phyloP scores from a whole-genome alignment of 192 early-diverging fungal genomes.

The Phlyctochytrium planicorne region DNA sequence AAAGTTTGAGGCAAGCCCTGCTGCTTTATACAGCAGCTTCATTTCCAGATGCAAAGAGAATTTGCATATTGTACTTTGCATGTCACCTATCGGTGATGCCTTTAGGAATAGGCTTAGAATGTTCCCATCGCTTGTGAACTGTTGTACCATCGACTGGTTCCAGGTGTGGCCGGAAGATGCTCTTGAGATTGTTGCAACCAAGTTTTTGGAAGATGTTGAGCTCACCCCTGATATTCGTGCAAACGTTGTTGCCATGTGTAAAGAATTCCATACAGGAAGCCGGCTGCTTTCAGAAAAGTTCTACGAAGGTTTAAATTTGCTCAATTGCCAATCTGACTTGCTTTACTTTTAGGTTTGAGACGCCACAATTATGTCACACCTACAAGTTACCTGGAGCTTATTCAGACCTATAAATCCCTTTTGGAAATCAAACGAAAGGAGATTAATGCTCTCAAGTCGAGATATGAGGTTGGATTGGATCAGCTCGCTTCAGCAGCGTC shows the following conservation, averaged over 20 bases:
- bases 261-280: slow-evolving; percentile 52
- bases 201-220: slow-evolving; percentile 60
- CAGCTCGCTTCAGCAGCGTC: slow-evolving; percentile 52
- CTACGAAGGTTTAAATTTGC: slow-evolving; percentile 44
- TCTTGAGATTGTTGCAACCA: slow-evolving; percentile 53
- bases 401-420: slow-evolving; percentile 59
- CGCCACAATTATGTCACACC: slow-evolving; percentile 62
- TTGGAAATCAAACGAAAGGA: slow-evolving; percentile 52
- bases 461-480: slow-evolving; percentile 57
- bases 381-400: slow-evolving; percentile 58
- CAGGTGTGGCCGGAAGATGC: slow-evolving; percentile 66
- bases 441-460: slow-evolving; percentile 43
- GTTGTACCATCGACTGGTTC: slow-evolving; percentile 67
- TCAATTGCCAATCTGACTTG: too few species aligned
- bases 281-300: slow-evolving; percentile 48
- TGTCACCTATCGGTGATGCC: slow-evolving; percentile 61
- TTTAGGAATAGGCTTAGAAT: slow-evolving; percentile 57
- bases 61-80: slow-evolving; percentile 59
- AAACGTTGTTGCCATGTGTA: slow-evolving; percentile 56
- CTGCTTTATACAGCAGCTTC: slow-evolving; percentile 55
- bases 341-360: too few species aligned
- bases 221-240: slow-evolving; percentile 39
- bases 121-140: slow-evolving; percentile 63
- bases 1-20: slow-evolving; percentile 52
- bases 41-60: slow-evolving; percentile 59